Evolutionary conservation across 75 land plant genomes (phyloP), one percentile per base, ranked within the genome.

Genomic region (Selaginella tamariscina): DNA sequence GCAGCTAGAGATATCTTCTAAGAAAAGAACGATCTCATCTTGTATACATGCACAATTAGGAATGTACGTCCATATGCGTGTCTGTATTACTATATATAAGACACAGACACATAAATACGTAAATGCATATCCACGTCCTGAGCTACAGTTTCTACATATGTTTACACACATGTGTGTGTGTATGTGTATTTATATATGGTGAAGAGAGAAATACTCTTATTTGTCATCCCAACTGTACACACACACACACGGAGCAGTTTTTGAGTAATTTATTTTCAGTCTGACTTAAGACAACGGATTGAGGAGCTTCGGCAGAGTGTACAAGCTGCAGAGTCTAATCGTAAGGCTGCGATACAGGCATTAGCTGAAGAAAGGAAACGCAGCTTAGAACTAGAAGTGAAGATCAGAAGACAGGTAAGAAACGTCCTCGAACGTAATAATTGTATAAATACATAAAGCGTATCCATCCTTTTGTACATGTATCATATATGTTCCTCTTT

Each of bases 281-380:
- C 31, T 31, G 32, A 69, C 24, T 49, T 77, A 23, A 68, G 23
- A 30, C 64, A 73, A 8, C 76, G 71, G 11, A 74, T 77, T 65
- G 75, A 77, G 68, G 79, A 77, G 11, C 69, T 77, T 15, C 75
- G 75, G 26, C 72, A 72, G 55, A 32, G 70, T 33, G 79, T 77
- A 32, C 65, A 68, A 49, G 59, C 79, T 55, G 71, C 79, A 31
- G 79, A 77, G 24, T 65, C 68, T 32, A 77, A 72, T 72, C 77
- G 79, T 13, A 59, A 72, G 63, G 79, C 71, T 30, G 79, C 79
- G 30, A 69, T 77, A 32, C 71, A 32, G 28, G 79, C 79, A 56
- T 67, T 77, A 29, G 71, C 67, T 30, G 71, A 77, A 55, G 76
- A 77, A 65, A 75, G 75, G 29, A 57, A 72, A 23, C 76, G 76